Percentiles rank a stretch among this genome's conserved stretches.
Evolutionary conservation across 257 asterid genomes (phyloP).

Genomic region (Penstemon newberryi): DNA sequence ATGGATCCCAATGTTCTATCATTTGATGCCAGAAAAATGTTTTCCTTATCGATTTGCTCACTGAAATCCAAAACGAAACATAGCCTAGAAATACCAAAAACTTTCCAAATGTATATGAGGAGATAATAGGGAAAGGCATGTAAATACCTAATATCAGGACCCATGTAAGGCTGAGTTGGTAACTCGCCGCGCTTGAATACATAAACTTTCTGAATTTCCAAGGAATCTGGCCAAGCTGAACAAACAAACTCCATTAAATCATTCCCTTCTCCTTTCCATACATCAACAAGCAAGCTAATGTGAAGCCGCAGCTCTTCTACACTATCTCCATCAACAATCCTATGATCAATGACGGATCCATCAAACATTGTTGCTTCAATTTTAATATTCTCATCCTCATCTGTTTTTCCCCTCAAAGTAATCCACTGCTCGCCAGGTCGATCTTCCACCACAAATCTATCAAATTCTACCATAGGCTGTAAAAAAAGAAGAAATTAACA

Average conservation of each 20-base stretch:
- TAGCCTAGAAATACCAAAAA: no score
- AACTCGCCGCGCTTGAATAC: slow-evolving; percentile 29
- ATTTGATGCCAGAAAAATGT: no score
- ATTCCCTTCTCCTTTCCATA: slow-evolving; percentile 47
- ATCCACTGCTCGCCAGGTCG: slow-evolving; percentile 58
- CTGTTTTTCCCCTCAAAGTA: slow-evolving; percentile 40
- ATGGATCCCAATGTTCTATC: no score
- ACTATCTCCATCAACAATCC: slow-evolving; percentile 33
- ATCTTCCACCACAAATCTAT: slow-evolving; percentile 45
- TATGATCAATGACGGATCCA: slow-evolving; percentile 32
- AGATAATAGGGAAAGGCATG: neutral
- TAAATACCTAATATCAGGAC: slow-evolving; percentile 53
- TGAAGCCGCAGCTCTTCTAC: slow-evolving; percentile 42
- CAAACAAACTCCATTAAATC: slow-evolving; percentile 53
- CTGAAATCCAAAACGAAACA: no score
- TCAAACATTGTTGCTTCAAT: slow-evolving; percentile 68
- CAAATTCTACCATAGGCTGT: slow-evolving; percentile 43
- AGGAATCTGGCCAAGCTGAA: slow-evolving; percentile 57
- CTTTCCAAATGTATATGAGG: no score
- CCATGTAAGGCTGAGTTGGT: slow-evolving; percentile 52
- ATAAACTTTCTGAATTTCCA: slow-evolving; percentile 60
- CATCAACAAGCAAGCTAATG: slow-evolving; percentile 53
- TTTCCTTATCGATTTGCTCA: no score
- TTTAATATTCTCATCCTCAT: slow-evolving; percentile 44
- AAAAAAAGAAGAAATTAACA: neutral